Conservation (phyloP, 305 asterid species). For the Ruellia speciosa region DNA sequence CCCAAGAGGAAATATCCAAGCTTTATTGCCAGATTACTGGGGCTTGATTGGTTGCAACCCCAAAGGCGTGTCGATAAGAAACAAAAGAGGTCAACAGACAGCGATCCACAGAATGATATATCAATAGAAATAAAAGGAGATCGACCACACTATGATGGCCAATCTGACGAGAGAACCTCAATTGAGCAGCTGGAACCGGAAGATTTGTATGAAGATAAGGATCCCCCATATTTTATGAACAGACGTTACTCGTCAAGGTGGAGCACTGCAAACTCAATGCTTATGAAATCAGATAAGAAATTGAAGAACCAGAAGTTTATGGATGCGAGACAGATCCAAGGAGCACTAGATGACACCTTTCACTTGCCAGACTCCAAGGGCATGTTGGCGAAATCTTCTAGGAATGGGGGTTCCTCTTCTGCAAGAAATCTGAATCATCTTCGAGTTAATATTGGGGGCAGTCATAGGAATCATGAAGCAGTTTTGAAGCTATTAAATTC, state of each 20-base stretch:
- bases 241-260: constrained; percentile 53
- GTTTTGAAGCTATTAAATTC: constrained; percentile 45
- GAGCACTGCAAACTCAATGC: constrained; percentile 41
- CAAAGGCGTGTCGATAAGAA: constrained; percentile 46
- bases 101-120: constrained; percentile 30
- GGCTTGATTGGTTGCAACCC: constrained; percentile 68
- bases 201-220: constrained; percentile 79
- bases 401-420: constrained; percentile 40
- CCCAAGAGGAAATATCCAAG: constrained; percentile 47
- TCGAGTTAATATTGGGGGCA: constrained; percentile 37
- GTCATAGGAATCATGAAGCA: constrained; percentile 37
- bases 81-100: constrained; percentile 35
- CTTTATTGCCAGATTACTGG: constrained; percentile 71
- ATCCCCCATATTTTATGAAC: constrained; percentile 59
- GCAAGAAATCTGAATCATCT: constrained; percentile 39
- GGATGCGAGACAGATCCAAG: constrained; percentile 40
- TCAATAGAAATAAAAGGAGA: constrained; percentile 22
- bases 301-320: constrained; percentile 39
- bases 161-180: constrained; percentile 31
- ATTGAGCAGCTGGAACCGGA: constrained; percentile 50
- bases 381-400: no score
- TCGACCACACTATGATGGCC: constrained; percentile 28
- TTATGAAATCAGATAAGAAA: constrained; percentile 43
- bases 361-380: no score
- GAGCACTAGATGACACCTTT: constrained; percentile 39